Conservation (phyloP, 202 grass and related monocot species). For the Schoenoplectus triqueter region DNA sequence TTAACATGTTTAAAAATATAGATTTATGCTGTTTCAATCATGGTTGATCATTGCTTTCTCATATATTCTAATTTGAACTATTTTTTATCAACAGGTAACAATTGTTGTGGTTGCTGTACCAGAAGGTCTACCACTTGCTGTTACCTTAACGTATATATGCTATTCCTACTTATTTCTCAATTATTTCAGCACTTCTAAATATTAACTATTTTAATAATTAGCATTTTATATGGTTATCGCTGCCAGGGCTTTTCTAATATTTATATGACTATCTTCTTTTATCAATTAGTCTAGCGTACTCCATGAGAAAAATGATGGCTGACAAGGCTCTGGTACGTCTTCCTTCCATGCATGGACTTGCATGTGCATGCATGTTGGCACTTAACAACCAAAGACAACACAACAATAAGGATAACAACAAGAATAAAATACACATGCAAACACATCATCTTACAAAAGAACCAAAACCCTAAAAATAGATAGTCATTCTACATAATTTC, state of each 20-base stretch:
- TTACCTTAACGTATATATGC: constrained; percentile 82
- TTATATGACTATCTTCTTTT: constrained; percentile 34
- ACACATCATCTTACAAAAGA: background rate
- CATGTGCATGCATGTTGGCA: background rate
- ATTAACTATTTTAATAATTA: background rate
- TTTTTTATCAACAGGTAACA: constrained; percentile 67
- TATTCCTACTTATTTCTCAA: background rate
- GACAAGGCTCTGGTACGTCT: constrained; percentile 84
- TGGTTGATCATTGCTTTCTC: background rate
- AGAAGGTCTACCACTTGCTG: constrained; percentile 96
- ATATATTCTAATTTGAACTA: constrained; percentile 9
- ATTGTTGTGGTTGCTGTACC: constrained; percentile 97
- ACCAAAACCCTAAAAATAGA: background rate
- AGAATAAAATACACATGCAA: background rate
- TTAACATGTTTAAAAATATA: background rate
- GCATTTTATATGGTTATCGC: background rate
- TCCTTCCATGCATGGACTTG: background rate
- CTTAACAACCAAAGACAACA: background rate
- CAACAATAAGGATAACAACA: background rate
- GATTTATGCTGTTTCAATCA: background rate
- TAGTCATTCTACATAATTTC: constrained; percentile 35
- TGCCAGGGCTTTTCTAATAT: background rate
- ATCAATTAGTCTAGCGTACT: constrained; percentile 73
- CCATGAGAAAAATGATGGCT: constrained; percentile 98
- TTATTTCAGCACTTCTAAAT: background rate